These are phyloP conservation scores for Beauveria australis DNA, from an alignment of 2,329 filamentous ascomycete genomes.

Conservation along the genomic window DNA sequence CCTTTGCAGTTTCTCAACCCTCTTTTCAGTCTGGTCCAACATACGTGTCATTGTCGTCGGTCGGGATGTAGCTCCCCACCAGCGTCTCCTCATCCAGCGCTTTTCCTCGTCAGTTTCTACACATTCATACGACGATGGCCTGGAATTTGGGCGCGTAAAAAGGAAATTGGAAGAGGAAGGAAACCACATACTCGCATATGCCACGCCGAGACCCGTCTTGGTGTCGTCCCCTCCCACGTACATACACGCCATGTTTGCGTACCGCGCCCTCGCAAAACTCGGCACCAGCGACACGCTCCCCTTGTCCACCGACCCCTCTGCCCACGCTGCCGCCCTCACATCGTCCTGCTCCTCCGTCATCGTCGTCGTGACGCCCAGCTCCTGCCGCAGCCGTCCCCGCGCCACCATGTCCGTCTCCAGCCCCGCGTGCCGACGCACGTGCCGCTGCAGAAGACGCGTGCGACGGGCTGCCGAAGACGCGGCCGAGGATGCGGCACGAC, in stretches of 20 bases:
- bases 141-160: neutral
- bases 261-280: slow-evolving; percentile 19
- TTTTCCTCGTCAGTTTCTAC: slow-evolving; percentile 12
- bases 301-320: slow-evolving; percentile 29
- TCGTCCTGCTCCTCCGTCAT: slow-evolving; percentile 14
- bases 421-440: slow-evolving; percentile 28
- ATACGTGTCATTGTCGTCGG: slow-evolving; percentile 35
- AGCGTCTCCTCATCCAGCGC: slow-evolving; percentile 28
- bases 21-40: slow-evolving; percentile 4
- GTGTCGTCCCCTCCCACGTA: slow-evolving; percentile 31
- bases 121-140: too few species aligned
- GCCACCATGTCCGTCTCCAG: slow-evolving; percentile 27
- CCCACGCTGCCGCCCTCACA: slow-evolving; percentile 28
- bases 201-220: slow-evolving; percentile 32
- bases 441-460: slow-evolving; percentile 24
- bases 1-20: neutral
- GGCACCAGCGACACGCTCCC: slow-evolving; percentile 30
- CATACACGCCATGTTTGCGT: slow-evolving; percentile 31
- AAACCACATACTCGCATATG: slow-evolving; percentile 35
- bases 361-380: slow-evolving; percentile 13
- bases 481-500: slow-evolving; percentile 36
- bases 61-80: slow-evolving; percentile 33
- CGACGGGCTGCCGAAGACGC: slow-evolving; percentile 20
- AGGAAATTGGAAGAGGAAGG: too few species aligned
- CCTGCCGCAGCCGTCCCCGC: slow-evolving; percentile 20